phyloP scores from a whole-genome alignment of 345 rosid genomes.

The Anacardium occidentale region DNA sequence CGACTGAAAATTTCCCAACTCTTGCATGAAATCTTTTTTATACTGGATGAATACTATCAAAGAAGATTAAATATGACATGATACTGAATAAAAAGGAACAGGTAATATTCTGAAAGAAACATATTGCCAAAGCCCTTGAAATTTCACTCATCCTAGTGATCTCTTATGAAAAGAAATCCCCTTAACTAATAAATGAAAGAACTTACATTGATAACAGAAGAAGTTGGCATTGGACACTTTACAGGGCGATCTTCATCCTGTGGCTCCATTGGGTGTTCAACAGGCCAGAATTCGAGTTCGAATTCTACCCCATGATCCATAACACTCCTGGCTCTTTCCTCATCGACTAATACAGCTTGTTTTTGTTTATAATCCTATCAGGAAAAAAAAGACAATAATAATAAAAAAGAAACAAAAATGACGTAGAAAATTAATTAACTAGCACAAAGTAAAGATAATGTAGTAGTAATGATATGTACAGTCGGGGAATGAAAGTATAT shows the following conservation, averaged over 20 bases:
- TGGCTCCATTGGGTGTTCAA: constrained; percentile 89
- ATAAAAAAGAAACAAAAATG: neutral
- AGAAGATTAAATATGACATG: no score
- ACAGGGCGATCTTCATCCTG: constrained; percentile 87
- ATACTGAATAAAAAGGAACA: no score
- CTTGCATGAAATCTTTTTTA: no score
- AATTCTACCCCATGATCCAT: constrained; percentile 39
- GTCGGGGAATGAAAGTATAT: neutral
- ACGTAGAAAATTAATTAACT: neutral
- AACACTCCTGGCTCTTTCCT: constrained; percentile 16
- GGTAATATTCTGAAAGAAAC: no score
- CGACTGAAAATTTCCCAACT: no score
- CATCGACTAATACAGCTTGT: constrained; percentile 23
- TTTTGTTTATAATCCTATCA: constrained; percentile 34
- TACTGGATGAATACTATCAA: no score
- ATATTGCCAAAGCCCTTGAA: no score
- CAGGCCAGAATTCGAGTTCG: constrained; percentile 73
- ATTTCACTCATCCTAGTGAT: neutral
- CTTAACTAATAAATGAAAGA: neutral
- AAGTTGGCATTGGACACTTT: constrained; percentile 70
- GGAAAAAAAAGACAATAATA: neutral
- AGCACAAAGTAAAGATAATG: neutral
- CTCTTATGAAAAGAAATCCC: no score
- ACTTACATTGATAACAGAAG: constrained; percentile 63
- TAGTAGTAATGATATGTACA: neutral